phyloP scores from a whole-genome alignment of 768 basidiomycete species.

The Lactarius akahatsu region DNA sequence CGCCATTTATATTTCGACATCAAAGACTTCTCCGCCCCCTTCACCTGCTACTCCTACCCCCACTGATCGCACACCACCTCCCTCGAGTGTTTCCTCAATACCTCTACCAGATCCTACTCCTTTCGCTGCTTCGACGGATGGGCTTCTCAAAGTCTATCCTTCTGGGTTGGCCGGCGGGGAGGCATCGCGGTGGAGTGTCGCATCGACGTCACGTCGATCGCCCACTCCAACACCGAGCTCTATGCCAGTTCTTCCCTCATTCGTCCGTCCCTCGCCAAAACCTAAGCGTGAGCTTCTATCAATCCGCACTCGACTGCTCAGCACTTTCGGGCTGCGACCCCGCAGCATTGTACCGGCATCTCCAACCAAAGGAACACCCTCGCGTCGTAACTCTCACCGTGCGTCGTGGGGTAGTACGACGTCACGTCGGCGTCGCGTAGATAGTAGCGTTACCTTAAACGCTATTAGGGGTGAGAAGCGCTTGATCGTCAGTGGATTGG shows the following conservation, averaged over 20 bases:
- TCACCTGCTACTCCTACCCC: constrained; percentile 25
- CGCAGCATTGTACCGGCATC: constrained; percentile 21
- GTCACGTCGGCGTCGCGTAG: constrained; percentile 20
- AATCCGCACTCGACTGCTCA: constrained; percentile 28
- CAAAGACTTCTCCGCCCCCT: constrained; percentile 17
- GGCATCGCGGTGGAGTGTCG: constrained; percentile 29
- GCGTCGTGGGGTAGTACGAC: constrained; percentile 24
- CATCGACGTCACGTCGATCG: constrained; percentile 23
- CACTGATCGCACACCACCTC: constrained; percentile 6
- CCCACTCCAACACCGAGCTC: constrained; percentile 25
- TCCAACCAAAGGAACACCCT: not conserved
- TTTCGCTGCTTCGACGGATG: constrained; percentile 9
- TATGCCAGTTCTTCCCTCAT: constrained; percentile 19
- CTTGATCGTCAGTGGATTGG: constrained; percentile 28
- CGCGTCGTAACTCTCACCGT: constrained; percentile 18
- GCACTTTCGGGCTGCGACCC: constrained; percentile 25
- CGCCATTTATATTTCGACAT: constrained; percentile 21
- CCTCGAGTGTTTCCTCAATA: not conserved
- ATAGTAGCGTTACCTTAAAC: constrained; percentile 9
- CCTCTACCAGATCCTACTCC: constrained; percentile 4
- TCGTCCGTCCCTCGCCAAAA: constrained; percentile 1
- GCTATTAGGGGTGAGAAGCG: constrained; percentile 20
- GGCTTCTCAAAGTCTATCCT: constrained; percentile 25
- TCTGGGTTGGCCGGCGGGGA: constrained; percentile 21
- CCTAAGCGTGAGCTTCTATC: constrained; percentile 21